Evolutionary conservation across 495 filamentous ascomycete species (phyloP).

Genomic region (Filosporella fistucella): DNA sequence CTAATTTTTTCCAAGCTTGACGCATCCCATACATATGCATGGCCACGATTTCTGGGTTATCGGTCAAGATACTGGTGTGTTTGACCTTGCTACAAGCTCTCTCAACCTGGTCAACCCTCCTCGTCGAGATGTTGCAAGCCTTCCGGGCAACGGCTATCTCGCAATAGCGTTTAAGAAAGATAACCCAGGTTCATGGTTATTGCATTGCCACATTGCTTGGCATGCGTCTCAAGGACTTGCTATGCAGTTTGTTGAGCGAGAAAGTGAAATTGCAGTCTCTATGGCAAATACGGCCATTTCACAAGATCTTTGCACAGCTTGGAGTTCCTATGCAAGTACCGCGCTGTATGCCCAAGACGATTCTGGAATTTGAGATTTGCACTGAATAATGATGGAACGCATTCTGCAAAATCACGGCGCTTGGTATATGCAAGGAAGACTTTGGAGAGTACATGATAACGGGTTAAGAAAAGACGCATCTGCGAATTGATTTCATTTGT

Average conservation of each 20-base stretch:
- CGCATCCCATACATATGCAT: conserved; percentile 51
- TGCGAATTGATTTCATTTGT: too few species aligned
- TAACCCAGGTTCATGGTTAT: conserved; percentile 52
- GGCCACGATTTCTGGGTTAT: conserved; percentile 56
- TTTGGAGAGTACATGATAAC: too few species aligned
- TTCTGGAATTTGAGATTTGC: conserved; percentile 37
- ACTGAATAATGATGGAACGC: too few species aligned
- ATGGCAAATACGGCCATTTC: conserved; percentile 31
- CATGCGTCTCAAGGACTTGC: conserved; percentile 44
- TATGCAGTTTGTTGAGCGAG: conserved; percentile 44
- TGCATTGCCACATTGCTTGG: conserved; percentile 58
- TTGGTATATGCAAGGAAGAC: too few species aligned
- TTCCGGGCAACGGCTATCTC: conserved; percentile 38
- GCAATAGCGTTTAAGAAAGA: conserved; percentile 54
- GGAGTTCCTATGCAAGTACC: conserved; percentile 33
- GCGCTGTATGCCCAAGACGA: conserved; percentile 33
- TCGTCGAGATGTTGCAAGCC: conserved; percentile 55
- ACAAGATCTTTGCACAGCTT: conserved; percentile 33
- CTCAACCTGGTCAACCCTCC: conserved; percentile 45
- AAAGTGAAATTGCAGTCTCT: conserved; percentile 28
- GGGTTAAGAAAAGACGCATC: too few species aligned
- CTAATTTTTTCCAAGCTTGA: neutral
- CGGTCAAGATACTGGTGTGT: conserved; percentile 34
- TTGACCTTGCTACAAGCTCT: conserved; percentile 22
- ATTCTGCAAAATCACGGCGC: too few species aligned